These are phyloP conservation scores for Schizochytrium sp. DNA, from an alignment of 108 stramenopile genomes.

Conservation along the genomic window DNA sequence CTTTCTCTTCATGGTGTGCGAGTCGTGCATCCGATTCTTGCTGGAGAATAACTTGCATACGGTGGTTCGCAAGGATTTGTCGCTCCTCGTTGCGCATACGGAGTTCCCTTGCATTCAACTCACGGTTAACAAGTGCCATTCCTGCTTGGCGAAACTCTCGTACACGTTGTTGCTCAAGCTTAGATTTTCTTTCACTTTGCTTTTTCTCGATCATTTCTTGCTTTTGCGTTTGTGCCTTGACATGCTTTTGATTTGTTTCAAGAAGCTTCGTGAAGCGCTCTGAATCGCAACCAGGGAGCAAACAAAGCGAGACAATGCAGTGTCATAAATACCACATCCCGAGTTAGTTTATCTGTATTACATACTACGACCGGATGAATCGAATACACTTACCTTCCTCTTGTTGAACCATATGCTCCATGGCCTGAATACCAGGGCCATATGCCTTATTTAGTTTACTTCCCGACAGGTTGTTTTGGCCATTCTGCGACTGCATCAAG, in stretches of 20 bases:
- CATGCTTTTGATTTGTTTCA: neutral
- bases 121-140: conserved; percentile 1
- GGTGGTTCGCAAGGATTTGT: conserved; percentile 23
- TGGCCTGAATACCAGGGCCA: conserved; percentile 13
- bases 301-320: neutral
- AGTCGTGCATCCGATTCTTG: neutral
- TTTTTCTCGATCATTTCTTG: neutral
- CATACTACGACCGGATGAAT: neutral
- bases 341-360: neutral
- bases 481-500: neutral
- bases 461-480: neutral
- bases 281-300: neutral
- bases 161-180: neutral
- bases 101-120: neutral
- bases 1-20: conserved; percentile 20
- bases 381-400: conserved; percentile 56
- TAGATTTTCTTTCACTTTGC: neutral
- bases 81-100: conserved; percentile 20
- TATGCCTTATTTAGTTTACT: neutral
- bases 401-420: conserved; percentile 49
- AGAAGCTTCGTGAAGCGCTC: neutral
- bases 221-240: neutral
- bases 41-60: neutral
- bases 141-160: conserved; percentile 49
- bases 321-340: neutral